Percentiles rank a stretch among this genome's conserved stretches.
Conservation (phyloP, 371 early-diverging fungal genomes). For the Sporodiniella umbellata region DNA sequence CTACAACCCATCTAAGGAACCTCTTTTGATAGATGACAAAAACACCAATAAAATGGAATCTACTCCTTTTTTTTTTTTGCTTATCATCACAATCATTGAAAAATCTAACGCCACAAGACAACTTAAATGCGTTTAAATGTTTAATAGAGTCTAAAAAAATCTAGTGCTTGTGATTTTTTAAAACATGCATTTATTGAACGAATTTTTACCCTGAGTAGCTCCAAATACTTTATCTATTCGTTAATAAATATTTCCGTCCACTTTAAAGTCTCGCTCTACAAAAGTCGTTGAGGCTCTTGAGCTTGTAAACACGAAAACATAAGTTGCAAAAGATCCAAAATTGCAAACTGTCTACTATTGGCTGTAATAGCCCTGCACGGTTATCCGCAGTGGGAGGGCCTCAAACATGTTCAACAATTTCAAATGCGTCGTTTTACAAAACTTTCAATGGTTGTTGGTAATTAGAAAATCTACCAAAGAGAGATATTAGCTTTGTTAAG, state of each 20-base stretch:
- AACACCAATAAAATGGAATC: too few species aligned
- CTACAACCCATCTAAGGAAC: too few species aligned
- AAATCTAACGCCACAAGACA: slow-evolving; percentile 14
- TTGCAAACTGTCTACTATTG: slow-evolving; percentile 9
- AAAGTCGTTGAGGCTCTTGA: slow-evolving; percentile 10
- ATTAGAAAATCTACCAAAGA: slow-evolving; percentile 9
- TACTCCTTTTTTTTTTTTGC: too few species aligned
- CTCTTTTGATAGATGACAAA: too few species aligned
- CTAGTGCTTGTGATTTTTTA: slow-evolving; percentile 1
- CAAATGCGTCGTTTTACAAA: slow-evolving; percentile 3
- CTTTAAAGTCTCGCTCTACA: neutral
- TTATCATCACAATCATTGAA: too few species aligned
- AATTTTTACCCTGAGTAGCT: slow-evolving; percentile 1
- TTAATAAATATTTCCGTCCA: slow-evolving; percentile 1
- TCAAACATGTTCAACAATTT: slow-evolving; percentile 4
- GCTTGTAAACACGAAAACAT: slow-evolving; percentile 10
- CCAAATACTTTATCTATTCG: slow-evolving; percentile 1
- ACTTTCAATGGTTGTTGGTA: slow-evolving; percentile 6
- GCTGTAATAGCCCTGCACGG: slow-evolving; percentile 1
- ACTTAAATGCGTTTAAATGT: slow-evolving; percentile 9
- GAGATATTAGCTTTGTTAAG: slow-evolving; percentile 3
- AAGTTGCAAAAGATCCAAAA: slow-evolving; percentile 5
- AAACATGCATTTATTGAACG: neutral
- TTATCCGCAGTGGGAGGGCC: slow-evolving; percentile 5
- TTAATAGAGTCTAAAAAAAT: slow-evolving; percentile 6